Conservation (phyloP, 1,284 basidiomycete genomes). For the Rhodotorula sp. region DNA sequence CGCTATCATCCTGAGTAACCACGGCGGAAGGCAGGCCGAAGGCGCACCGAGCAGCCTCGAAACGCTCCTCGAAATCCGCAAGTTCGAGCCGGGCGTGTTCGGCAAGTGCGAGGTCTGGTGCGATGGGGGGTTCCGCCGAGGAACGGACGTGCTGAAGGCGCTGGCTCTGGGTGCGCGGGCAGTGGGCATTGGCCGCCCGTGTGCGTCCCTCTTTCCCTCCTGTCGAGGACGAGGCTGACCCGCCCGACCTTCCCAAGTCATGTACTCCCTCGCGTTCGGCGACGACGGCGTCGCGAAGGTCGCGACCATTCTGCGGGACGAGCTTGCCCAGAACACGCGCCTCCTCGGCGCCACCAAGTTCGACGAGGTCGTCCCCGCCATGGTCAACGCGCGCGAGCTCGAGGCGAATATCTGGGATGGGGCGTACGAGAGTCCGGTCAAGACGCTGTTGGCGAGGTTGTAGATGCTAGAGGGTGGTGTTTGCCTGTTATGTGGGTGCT, state of each 20-base stretch:
- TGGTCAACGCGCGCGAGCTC: conserved; percentile 34
- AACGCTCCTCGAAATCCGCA: conserved; percentile 57
- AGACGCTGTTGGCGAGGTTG: conserved; percentile 14
- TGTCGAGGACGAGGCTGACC: neutral
- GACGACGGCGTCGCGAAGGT: conserved; percentile 29
- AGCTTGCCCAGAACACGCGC: conserved; percentile 35
- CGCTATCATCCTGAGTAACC: conserved; percentile 52
- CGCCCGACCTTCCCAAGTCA: conserved; percentile 18
- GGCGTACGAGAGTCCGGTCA: conserved; percentile 23
- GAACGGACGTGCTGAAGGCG: conserved; percentile 89
- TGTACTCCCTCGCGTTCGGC: conserved; percentile 41
- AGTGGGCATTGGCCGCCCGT: conserved; percentile 84
- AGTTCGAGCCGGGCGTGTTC: conserved; percentile 74
- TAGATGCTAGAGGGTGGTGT: neutral
- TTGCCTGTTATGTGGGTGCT: no score
- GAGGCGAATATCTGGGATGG: conserved; percentile 26
- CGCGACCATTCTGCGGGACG: conserved; percentile 32
- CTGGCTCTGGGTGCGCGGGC: conserved; percentile 85
- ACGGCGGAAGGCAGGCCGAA: conserved; percentile 53
- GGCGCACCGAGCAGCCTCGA: conserved; percentile 40
- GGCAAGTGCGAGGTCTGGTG: conserved; percentile 72
- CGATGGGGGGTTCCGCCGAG: conserved; percentile 82
- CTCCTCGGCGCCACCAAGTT: conserved; percentile 32
- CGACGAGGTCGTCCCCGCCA: conserved; percentile 18
- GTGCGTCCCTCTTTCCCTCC: conserved; percentile 8